phyloP scores from a whole-genome alignment of 169 alveolate genomes.

The Cryptosporidium canis region DNA sequence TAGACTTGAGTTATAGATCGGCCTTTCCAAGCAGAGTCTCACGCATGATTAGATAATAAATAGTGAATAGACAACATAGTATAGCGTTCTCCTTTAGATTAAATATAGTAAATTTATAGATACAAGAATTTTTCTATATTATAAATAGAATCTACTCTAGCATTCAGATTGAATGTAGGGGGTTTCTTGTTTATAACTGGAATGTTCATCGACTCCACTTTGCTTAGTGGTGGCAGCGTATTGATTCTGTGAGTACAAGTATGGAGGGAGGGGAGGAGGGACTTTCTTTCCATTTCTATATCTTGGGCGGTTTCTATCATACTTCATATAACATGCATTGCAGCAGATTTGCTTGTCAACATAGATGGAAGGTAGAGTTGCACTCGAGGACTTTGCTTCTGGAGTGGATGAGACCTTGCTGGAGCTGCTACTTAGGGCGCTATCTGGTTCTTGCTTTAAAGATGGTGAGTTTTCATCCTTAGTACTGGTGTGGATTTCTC shows the following conservation, averaged over 20 bases:
- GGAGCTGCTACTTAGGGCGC: not conserved
- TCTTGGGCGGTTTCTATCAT: constrained; percentile 68
- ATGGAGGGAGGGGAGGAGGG: constrained; percentile 67
- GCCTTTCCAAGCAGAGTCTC: not conserved
- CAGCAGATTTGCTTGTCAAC: constrained; percentile 65
- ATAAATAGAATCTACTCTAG: not conserved
- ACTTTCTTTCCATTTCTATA: constrained; percentile 61
- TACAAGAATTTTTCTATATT: not conserved
- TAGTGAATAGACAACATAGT: not conserved
- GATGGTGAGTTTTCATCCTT: constrained; percentile 3
- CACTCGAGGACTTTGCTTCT: not conserved
- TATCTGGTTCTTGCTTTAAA: not conserved
- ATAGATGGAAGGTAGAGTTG: not conserved
- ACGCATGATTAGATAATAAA: not conserved
- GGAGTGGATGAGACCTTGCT: not conserved
- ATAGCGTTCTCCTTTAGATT: not conserved
- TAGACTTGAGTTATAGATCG: no score
- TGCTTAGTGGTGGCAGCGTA: not conserved
- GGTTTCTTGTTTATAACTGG: not conserved
- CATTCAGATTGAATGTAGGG: not conserved
- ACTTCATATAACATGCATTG: constrained; percentile 71
- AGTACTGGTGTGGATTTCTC: not conserved
- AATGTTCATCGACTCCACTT: not conserved
- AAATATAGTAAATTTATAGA: not conserved
- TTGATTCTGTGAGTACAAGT: constrained; percentile 28